These are phyloP conservation scores for Cyclotella sp. DNA, from an alignment of 108 stramenopile genomes.

Conservation along the genomic window DNA sequence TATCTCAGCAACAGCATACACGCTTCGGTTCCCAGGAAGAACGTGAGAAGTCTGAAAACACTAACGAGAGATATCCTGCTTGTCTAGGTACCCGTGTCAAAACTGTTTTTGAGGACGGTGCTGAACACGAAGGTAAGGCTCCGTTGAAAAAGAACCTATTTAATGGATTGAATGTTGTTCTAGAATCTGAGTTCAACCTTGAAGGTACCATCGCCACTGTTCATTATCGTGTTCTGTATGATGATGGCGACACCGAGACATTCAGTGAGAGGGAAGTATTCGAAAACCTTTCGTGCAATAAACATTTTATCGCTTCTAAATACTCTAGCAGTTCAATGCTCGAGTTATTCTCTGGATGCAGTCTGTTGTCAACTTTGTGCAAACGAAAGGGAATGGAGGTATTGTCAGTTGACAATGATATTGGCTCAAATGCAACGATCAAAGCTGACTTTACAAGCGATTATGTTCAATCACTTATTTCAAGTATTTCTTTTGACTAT, in stretches of 20 bases:
- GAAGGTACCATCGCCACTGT: constrained; percentile 20
- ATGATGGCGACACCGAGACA: constrained; percentile 40
- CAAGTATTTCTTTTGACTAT: constrained; percentile 29
- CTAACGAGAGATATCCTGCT: neutral
- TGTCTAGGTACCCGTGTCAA: constrained; percentile 29
- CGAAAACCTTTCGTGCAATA: constrained; percentile 31
- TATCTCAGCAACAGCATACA: neutral
- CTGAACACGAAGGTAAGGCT: constrained; percentile 21
- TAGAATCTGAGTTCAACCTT: neutral
- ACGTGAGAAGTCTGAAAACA: neutral
- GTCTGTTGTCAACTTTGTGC: constrained; percentile 34
- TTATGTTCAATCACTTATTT: constrained; percentile 24
- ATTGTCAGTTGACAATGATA: constrained; percentile 35
- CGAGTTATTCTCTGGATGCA: constrained; percentile 43
- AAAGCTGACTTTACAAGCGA: constrained; percentile 30
- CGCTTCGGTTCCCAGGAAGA: neutral
- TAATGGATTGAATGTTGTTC: neutral
- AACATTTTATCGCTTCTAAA: neutral
- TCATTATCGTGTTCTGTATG: constrained; percentile 31
- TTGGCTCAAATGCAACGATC: constrained; percentile 37
- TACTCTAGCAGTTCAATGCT: constrained; percentile 1
- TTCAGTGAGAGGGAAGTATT: constrained; percentile 17
- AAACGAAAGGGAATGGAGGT: constrained; percentile 33
- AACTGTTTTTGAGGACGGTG: constrained; percentile 37
- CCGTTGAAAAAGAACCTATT: neutral